Percentiles rank a stretch among this genome's conserved stretches.
Evolutionary conservation across 352 stramenopile genomes (phyloP).

Genomic region (Pythium vanterpoolii): DNA sequence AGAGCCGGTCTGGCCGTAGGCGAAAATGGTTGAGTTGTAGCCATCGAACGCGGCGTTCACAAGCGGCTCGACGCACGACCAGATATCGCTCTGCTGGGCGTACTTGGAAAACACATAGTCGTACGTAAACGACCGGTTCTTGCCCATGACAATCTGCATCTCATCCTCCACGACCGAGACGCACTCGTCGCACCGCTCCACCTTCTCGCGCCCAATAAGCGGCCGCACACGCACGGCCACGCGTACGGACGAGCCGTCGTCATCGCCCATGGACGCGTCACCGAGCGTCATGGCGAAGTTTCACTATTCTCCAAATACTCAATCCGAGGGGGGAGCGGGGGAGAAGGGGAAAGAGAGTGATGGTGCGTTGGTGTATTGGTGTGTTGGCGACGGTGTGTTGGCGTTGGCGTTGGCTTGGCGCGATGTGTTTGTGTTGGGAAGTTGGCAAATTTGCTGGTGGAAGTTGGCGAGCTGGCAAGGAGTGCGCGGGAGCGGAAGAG

Average conservation of each 20-base stretch:
- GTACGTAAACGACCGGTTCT: conserved; percentile 89
- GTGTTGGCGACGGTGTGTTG: too few species aligned
- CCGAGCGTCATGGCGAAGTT: neutral
- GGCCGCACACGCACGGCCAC: conserved; percentile 84
- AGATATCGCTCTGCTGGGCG: conserved; percentile 84
- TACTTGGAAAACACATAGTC: conserved; percentile 88
- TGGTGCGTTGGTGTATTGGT: neutral
- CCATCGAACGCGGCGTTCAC: conserved; percentile 81
- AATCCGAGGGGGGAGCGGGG: too few species aligned
- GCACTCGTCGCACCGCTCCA: conserved; percentile 86
- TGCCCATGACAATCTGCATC: conserved; percentile 84
- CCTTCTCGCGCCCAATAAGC: conserved; percentile 85
- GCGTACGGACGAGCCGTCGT: conserved; percentile 62
- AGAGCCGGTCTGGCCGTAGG: conserved; percentile 85
- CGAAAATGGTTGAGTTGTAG: conserved; percentile 90
- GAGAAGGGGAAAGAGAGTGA: conserved; percentile 4
- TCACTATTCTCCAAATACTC: neutral
- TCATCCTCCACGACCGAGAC: conserved; percentile 81
- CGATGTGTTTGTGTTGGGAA: neutral
- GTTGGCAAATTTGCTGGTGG: neutral
- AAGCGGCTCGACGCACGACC: conserved; percentile 77
- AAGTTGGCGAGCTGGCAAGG: neutral
- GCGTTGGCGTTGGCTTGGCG: neutral
- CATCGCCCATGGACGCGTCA: conserved; percentile 30
- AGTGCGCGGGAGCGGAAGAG: neutral